Base-by-base conservation (phyloP, 495 filamentous ascomycete species). In the Trichoderma asperelloides region DNA sequence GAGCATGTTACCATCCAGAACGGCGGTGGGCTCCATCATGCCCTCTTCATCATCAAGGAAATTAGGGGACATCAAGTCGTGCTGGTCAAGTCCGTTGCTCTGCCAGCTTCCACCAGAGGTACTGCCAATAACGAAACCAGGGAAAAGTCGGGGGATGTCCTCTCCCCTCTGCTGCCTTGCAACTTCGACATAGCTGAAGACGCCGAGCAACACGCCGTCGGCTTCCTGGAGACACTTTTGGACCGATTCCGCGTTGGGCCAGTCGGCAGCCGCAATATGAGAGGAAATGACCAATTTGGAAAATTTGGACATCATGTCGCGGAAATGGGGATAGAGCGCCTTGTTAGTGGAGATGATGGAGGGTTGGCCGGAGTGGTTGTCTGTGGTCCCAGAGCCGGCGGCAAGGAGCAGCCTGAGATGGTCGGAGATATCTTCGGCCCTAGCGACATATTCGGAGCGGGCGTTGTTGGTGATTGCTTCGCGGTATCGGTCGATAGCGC, bases 341-440 rank as follows among this genome's bases (percentile, higher is more conserved):
- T 96, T 96, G 77, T 98, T 98, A 9, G 92, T 93, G 9, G 92
- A 95, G 65, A 98, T 98, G 74, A 98, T 97, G n/a, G 95, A 98
- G 37, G 96, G 95, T 69, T 97, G 95, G 57, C 96, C 96, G 13
- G 95, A 98, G 75, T 98, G 95, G 71, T 98, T 98, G 74, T 98
- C 95, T 1, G 95, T 98, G 3, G 95, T 98, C 64, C 91, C 91
- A 11, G 95, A 98, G 4, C 93, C 95, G 63, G 96, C 96, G 39
- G 92, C 91, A 51, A 98, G 85, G n/a, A 98, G 84, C 72, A 97
- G 84, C 49, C 95, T 89, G 51, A 98, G 82, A 76, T 97, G 93
- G 74, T 98, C 96, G 37, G 95, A 98, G 64, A 98, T 97, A 73
- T 97, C 93, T 77, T 98, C 96, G 8, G 95, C 95, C 66, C 89